Base-by-base conservation (phyloP, 2,329 filamentous ascomycete genomes). In the Scolecobasidium constrictum region DNA sequence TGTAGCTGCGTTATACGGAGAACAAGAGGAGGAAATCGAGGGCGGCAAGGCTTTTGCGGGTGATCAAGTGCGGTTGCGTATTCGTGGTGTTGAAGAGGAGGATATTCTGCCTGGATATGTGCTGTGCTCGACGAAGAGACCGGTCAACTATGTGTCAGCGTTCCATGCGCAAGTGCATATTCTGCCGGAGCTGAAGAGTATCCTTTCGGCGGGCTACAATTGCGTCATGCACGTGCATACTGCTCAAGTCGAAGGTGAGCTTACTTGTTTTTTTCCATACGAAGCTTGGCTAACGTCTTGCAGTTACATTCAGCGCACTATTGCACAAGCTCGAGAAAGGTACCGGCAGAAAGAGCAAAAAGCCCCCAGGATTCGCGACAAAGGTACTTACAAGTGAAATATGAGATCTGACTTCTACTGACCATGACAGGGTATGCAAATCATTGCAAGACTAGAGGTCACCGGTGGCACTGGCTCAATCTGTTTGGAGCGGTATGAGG, bases 191-290 rank as follows among this genome's bases (percentile, higher is more conserved):
- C 72, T 98, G 50, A 95, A 94, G 77, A 87, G 72, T 55, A 98
- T 98, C 57, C 73, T 98, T 31, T 85, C 83, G 6, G 86, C 90
- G 16, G 92, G 92, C 41, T 98, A 94, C 71, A 95, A 95, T 69
- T 98, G 92, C 58, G 93, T 98, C 33, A 71, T 98, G 52, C 92
- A 98, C 67, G 86, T 98, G 17, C 92, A 98, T 66, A 87, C 90
- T 4, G 92, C 92, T 17, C 94, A 95, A 47, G 92, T 98, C 69
- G 92, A 98, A 64, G n/a, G n/a, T n/a, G n/a, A n/a, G n/a, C n/a
- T n/a, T n/a, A n/a, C n/a, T n/a, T n/a, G n/a, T n/a, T n/a, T n/a
- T n/a, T n/a, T n/a, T n/a, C n/a, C n/a, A n/a, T n/a, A n/a, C n/a
- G n/a, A n/a, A n/a, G n/a, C n/a, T n/a, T n/a, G n/a, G n/a, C n/a